phyloP scores from a whole-genome alignment of 1,284 basidiomycete species.

The Sutorius eximius region DNA sequence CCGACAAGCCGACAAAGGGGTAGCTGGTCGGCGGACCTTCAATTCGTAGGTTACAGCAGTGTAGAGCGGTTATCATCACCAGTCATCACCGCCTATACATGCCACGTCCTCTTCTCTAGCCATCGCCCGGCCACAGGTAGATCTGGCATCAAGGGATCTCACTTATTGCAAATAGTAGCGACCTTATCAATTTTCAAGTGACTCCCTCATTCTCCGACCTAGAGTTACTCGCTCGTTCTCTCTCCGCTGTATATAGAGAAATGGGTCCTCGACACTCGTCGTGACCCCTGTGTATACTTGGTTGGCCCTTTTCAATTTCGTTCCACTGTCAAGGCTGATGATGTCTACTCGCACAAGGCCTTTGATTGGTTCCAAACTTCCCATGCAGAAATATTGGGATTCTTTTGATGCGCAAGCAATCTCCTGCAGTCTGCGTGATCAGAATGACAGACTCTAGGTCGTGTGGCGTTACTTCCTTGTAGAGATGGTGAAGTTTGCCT shows the following conservation, averaged over 20 bases:
- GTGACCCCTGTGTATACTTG: constrained; percentile 20
- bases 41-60: too few relatives aligned
- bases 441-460: not conserved
- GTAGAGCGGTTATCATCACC: too few relatives aligned
- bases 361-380: constrained; percentile 21
- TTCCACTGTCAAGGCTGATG: not conserved
- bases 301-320: not conserved
- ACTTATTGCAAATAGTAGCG: too few relatives aligned
- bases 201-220: too few relatives aligned
- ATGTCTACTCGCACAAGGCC: not conserved
- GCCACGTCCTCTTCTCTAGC: too few relatives aligned
- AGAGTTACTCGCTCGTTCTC: not conserved
- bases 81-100: too few relatives aligned
- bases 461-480: not conserved
- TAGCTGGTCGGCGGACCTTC: too few relatives aligned
- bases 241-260: not conserved
- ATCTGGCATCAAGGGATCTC: too few relatives aligned
- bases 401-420: constrained; percentile 14
- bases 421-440: not conserved
- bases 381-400: constrained; percentile 17
- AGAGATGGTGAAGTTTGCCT: constrained; percentile 19
- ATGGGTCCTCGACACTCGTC: constrained; percentile 14
- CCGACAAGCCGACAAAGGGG: too few relatives aligned
- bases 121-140: too few relatives aligned
- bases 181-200: too few relatives aligned